Percentiles rank a stretch among this genome's conserved stretches.
These are phyloP conservation scores for Moesziomyces sp. DNA, from an alignment of 1,284 basidiomycete species.

Conservation along the genomic window DNA sequence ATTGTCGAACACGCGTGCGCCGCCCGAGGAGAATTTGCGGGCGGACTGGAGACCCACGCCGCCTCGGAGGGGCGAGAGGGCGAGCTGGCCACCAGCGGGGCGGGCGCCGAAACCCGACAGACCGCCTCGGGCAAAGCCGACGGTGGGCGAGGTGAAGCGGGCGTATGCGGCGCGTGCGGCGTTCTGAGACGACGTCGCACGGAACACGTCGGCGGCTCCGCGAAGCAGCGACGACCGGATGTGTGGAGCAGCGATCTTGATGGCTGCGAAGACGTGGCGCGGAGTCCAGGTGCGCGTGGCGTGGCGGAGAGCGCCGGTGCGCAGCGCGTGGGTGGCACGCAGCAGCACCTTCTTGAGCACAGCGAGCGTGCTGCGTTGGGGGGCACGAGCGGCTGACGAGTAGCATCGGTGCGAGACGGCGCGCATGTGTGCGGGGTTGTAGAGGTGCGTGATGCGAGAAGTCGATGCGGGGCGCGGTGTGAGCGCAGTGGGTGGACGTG, in stretches of 20 bases:
- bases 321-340: background rate
- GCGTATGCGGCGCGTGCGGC: constrained; percentile 6
- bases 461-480: background rate
- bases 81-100: constrained; percentile 14
- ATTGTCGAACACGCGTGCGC: constrained; percentile 40
- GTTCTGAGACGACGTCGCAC: background rate
- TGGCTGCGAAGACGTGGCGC: background rate
- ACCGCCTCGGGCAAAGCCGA: constrained; percentile 21
- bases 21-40: constrained; percentile 33
- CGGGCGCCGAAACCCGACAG: constrained; percentile 23
- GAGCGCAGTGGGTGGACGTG: constrained; percentile 7
- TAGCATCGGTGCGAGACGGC: constrained; percentile 6
- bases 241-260: background rate
- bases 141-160: constrained; percentile 2
- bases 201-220: constrained; percentile 15
- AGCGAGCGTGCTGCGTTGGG: background rate
- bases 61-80: constrained; percentile 20
- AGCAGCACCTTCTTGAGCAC: background rate
- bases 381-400: background rate
- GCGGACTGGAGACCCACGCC: constrained; percentile 31
- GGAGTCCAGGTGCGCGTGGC: background rate
- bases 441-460: background rate
- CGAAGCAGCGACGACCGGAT: constrained; percentile 15
- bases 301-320: background rate
- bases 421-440: background rate